A percentile compares a stretch with the other conserved stretches of the same genome.
These are phyloP conservation scores for Fusarium gaditjirri DNA, from an alignment of 2,329 filamentous ascomycete genomes.

Conservation along the genomic window DNA sequence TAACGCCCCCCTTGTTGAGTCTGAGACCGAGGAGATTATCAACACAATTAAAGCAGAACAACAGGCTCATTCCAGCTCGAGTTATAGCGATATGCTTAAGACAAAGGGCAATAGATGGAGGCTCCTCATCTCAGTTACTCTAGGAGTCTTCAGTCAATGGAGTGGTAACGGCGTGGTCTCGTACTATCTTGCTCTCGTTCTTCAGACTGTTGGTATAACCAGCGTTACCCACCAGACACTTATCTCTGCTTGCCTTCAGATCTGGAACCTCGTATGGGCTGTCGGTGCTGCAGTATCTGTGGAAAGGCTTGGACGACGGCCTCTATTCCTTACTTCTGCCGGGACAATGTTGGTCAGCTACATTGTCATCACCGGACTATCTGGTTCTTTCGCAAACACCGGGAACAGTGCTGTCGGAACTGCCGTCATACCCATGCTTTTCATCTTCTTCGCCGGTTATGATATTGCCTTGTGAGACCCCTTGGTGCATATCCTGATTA, in stretches of 20 bases:
- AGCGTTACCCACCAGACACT: not conserved
- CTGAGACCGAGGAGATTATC: not conserved
- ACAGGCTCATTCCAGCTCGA: not conserved
- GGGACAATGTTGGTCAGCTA: too few relatives aligned
- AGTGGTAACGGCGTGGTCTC: not conserved
- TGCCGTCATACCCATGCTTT: too few relatives aligned
- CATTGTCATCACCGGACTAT: too few relatives aligned
- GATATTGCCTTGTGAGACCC: too few relatives aligned
- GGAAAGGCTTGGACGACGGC: too few relatives aligned
- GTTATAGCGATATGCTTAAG: not conserved
- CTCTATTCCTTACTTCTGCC: too few relatives aligned
- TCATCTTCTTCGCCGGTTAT: too few relatives aligned
- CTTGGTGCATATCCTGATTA: too few relatives aligned
- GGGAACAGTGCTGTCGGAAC: too few relatives aligned
- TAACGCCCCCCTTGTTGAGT: not conserved
- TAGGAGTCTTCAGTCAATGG: not conserved
- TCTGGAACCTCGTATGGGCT: constrained; percentile 2
- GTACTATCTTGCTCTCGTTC: not conserved
- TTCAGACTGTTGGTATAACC: not conserved
- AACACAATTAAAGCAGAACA: not conserved
- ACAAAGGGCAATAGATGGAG: not conserved
- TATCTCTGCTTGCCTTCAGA: not conserved
- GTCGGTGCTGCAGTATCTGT: not conserved
- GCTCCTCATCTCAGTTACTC: not conserved
- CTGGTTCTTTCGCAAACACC: too few relatives aligned